Evolutionary conservation across 805 yeast species (phyloP), one percentile per base, ranked within the genome.

Genomic region (Schizosaccharomyces japonicus): DNA sequence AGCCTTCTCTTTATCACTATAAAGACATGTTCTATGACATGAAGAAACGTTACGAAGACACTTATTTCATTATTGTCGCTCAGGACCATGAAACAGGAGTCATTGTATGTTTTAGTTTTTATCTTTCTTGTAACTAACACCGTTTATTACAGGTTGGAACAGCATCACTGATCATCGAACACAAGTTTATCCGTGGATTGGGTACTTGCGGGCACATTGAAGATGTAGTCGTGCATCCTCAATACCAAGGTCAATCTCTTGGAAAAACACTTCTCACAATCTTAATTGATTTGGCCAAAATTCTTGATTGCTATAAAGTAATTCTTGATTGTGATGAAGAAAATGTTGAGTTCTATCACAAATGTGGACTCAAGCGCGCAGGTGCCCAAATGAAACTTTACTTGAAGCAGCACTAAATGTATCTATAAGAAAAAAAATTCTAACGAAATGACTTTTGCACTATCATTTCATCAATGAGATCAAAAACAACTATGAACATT

Each of bases 311-410:
- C 40, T 45, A 45, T 39, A 45, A 39, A 11, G 26, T 39, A 15
- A 77, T 81, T 19, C 63, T 81, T 55, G 92, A 81, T 59, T 81
- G 93, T 60, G 75, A 76, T 48, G 69, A 68, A 2, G 67, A 70
- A 42, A 81, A 81, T 57, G 73, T 70, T 27, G 76, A 71, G 1
- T 81, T 81, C 58, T 81, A 81, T 57, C 76, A 78, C 53, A 80
- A 79, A 57, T 81, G 92, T 65, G 84, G 81, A 1, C 72, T 70
- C 55, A 8, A 15, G 11, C 34, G 47, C 28, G 28, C 29, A 45
- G 47, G 39, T 30, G 39, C 19, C 15, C 25, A 45, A 15, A 42
- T 42, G 46, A 42, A 45, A 31, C 15, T 19, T 8, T 42, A 30
- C 32, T 32, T 13, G n/a, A n/a, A n/a, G n/a, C n/a, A n/a, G n/a